phyloP scores from a whole-genome alignment of 139 green algal species.

The Picochlorum sp. region DNA sequence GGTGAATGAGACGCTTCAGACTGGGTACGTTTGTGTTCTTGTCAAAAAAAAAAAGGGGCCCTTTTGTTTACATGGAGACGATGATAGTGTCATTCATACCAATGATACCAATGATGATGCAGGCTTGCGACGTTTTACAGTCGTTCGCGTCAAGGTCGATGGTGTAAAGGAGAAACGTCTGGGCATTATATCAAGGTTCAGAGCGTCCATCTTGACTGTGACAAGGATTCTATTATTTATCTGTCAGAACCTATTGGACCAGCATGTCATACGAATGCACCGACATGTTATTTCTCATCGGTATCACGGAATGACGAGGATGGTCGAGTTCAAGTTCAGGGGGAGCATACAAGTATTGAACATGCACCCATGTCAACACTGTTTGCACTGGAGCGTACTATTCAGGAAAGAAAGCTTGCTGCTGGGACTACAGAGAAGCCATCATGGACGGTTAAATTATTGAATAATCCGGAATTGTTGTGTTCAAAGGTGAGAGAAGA shows the following conservation, averaged over 20 bases:
- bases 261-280: constrained; percentile 85
- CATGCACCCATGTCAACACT: constrained; percentile 66
- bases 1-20: constrained; percentile 82
- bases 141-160: constrained; percentile 76
- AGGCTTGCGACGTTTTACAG: constrained; percentile 90
- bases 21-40: constrained; percentile 23
- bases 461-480: constrained; percentile 75
- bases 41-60: neutral
- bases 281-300: constrained; percentile 83
- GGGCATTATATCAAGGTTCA: constrained; percentile 80
- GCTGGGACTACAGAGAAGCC: constrained; percentile 49
- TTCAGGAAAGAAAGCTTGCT: constrained; percentile 49
- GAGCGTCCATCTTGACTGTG: constrained; percentile 84
- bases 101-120: constrained; percentile 19
- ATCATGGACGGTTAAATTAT: constrained; percentile 86
- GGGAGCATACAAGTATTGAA: constrained; percentile 26
- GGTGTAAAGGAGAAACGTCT: constrained; percentile 97
- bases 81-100: too few relatives aligned
- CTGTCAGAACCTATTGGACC: constrained; percentile 77
- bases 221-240: constrained; percentile 93
- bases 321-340: constrained; percentile 23
- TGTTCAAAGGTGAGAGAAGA: constrained; percentile 94
- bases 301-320: neutral
- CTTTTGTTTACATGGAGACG: too few relatives aligned
- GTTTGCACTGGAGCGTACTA: constrained; percentile 75